A percentile compares a stretch with the other conserved stretches of the same genome.
Evolutionary conservation across 2,329 filamentous ascomycete genomes (phyloP).

Genomic region (Botrytis deweyae): DNA sequence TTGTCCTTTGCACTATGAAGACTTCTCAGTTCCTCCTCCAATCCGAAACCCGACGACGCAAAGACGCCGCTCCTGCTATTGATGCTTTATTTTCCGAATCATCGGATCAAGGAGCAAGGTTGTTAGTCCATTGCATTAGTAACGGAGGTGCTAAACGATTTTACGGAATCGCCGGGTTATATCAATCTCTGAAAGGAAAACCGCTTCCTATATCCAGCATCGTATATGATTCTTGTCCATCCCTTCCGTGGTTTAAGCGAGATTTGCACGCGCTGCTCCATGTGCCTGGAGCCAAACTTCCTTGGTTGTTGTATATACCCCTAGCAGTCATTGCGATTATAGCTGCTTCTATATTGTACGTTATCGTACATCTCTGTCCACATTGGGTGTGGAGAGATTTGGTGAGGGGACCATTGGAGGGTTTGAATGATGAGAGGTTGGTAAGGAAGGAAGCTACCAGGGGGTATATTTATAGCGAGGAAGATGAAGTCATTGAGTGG

Average conservation of each 20-base stretch:
- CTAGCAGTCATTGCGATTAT: slow-evolving; percentile 20
- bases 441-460: slow-evolving; percentile 24
- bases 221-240: slow-evolving; percentile 33
- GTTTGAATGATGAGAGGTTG: slow-evolving; percentile 27
- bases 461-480: slow-evolving; percentile 37
- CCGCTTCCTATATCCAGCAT: slow-evolving; percentile 26
- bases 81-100: slow-evolving; percentile 26
- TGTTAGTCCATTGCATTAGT: slow-evolving; percentile 56
- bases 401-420: slow-evolving; percentile 31
- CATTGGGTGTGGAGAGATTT: slow-evolving; percentile 33
- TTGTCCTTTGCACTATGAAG: slow-evolving; percentile 51
- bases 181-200: slow-evolving; percentile 24
- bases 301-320: slow-evolving; percentile 28
- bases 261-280: slow-evolving; percentile 31
- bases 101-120: slow-evolving; percentile 33
- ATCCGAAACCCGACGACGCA: slow-evolving; percentile 28
- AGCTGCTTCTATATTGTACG: slow-evolving; percentile 24
- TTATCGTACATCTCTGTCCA: slow-evolving; percentile 33
- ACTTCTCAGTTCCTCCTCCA: slow-evolving; percentile 48
- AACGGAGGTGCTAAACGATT: slow-evolving; percentile 52
- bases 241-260: slow-evolving; percentile 33
- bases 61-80: slow-evolving; percentile 39
- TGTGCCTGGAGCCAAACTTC: slow-evolving; percentile 23
- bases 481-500: slow-evolving; percentile 26
- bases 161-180: slow-evolving; percentile 27